Base-by-base conservation (phyloP, 345 rosid species). In the Populus davidiana region DNA sequence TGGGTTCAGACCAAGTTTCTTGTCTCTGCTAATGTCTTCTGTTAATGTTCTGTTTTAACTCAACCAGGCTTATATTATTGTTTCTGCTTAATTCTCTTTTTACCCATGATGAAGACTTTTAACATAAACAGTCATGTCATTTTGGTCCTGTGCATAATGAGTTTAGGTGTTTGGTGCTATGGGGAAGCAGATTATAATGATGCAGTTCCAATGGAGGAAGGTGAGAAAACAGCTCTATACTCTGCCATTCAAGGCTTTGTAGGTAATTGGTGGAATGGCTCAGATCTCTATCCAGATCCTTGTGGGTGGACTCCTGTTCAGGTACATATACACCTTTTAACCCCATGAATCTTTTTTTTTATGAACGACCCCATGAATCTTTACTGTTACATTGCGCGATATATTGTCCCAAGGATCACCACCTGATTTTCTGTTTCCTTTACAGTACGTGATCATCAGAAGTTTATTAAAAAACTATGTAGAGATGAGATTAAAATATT, bases 291-390 rank as follows among this genome's bases (percentile, higher is more conserved):
- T 79, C 99, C 98, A 23, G 97, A 95, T 75, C 99, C 99, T 81
- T 93, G 99, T 87, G 98, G 99, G 9, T 95, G 93, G 97, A 95
- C 96, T 83, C 98, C 98, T 3, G 91, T 95, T 21, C 96, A 95
- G 96, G 99, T 91, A 77, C 69, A 23, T 33, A 44, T 66, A 12
- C 33, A 36, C 52, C 56, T 73, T 77, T 73, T 43, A 61, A 78
- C 50, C 71, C 71, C 50, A 16, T 47, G 49, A 0, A 43, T 43
- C 14, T 10, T 2, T 41, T 41, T 39, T 43, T 10, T 0, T 43
- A 21, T 47, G 33, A 29, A 29, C 36, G 6, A 10, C 6, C 20
- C 23, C 12, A 49, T 23, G 11, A 43, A 20, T 18, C 23, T 21
- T 25, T 49, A 74, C 78, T 79, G 80, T 81, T 81, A 18, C 77